phyloP scores from a whole-genome alignment of 192 early-diverging fungal genomes.

The Podila verticillata region DNA sequence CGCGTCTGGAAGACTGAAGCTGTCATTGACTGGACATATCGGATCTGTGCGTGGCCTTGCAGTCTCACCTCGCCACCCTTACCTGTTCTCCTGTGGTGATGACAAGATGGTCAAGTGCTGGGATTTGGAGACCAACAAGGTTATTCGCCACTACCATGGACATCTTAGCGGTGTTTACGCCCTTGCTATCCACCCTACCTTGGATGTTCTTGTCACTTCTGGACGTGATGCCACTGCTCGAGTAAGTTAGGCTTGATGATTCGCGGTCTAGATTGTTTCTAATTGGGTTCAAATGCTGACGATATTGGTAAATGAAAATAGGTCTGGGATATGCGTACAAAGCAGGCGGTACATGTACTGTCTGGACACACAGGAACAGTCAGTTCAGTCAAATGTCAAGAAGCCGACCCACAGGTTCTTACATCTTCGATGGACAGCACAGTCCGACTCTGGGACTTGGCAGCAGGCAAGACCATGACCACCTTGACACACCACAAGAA shows the following conservation, averaged over 20 bases:
- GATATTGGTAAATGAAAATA: slow-evolving; percentile 30
- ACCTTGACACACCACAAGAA: slow-evolving; percentile 99
- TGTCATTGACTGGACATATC: slow-evolving; percentile 98
- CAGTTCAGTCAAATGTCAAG: slow-evolving; percentile 89
- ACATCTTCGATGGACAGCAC: slow-evolving; percentile 95
- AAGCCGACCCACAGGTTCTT: slow-evolving; percentile 96
- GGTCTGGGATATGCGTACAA: slow-evolving; percentile 99
- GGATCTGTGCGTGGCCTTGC: slow-evolving; percentile 93
- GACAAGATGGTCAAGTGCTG: slow-evolving; percentile 99
- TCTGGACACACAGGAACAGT: slow-evolving; percentile 91
- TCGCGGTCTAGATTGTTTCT: neutral
- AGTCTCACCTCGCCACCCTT: slow-evolving; percentile 95
- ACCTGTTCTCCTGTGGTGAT: slow-evolving; percentile 96
- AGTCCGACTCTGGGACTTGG: slow-evolving; percentile 95
- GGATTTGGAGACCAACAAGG: slow-evolving; percentile 99
- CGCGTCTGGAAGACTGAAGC: slow-evolving; percentile 94
- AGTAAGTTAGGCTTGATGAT: slow-evolving; percentile 58
- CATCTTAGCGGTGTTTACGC: slow-evolving; percentile 96
- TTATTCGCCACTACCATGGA: slow-evolving; percentile 98
- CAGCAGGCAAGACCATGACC: slow-evolving; percentile 93
- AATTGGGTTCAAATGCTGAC: neutral
- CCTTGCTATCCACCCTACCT: slow-evolving; percentile 89
- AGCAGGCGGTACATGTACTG: slow-evolving; percentile 88
- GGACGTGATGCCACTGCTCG: slow-evolving; percentile 95
- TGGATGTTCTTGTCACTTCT: slow-evolving; percentile 94